phyloP scores from a whole-genome alignment of 192 early-diverging fungal genomes.

The Coemansia sp. region DNA sequence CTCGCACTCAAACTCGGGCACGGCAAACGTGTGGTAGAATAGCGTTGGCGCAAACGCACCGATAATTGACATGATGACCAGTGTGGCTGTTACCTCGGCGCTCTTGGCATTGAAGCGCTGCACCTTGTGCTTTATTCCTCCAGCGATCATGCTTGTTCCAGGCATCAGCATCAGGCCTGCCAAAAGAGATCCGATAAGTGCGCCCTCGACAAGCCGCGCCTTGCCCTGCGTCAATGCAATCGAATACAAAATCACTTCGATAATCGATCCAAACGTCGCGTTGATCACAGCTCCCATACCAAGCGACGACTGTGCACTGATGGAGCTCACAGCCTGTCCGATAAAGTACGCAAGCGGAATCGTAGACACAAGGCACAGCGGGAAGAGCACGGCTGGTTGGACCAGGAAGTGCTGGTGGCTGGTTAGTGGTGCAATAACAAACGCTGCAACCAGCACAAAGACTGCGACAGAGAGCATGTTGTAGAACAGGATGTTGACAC shows the following conservation, averaged over 20 bases:
- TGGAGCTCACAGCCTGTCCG: constrained; percentile 94
- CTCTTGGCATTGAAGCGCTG: constrained; percentile 94
- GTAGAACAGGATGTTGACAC: constrained; percentile 96
- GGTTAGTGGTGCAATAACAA: constrained; percentile 62
- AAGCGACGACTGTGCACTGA: constrained; percentile 90
- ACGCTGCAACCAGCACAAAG: constrained; percentile 82
- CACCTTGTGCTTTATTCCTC: constrained; percentile 86
- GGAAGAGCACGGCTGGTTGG: constrained; percentile 66
- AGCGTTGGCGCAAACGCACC: constrained; percentile 91
- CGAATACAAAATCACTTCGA: constrained; percentile 92
- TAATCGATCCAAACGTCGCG: constrained; percentile 95
- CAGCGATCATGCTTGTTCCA: constrained; percentile 91
- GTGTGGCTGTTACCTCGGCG: constrained; percentile 92
- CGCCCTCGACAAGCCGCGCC: constrained; percentile 82
- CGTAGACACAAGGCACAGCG: constrained; percentile 71
- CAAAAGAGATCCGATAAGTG: constrained; percentile 88
- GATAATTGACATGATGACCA: constrained; percentile 92
- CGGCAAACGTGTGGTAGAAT: constrained; percentile 90
- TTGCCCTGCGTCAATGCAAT: constrained; percentile 89
- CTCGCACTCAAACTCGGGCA: constrained; percentile 53
- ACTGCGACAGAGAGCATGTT: constrained; percentile 82
- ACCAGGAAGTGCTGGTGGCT: constrained; percentile 57
- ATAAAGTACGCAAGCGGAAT: constrained; percentile 96
- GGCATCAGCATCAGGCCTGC: constrained; percentile 89
- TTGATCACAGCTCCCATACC: constrained; percentile 96